Conservation (phyloP, 352 stramenopile genomes). For the Pythium chondricola region DNA sequence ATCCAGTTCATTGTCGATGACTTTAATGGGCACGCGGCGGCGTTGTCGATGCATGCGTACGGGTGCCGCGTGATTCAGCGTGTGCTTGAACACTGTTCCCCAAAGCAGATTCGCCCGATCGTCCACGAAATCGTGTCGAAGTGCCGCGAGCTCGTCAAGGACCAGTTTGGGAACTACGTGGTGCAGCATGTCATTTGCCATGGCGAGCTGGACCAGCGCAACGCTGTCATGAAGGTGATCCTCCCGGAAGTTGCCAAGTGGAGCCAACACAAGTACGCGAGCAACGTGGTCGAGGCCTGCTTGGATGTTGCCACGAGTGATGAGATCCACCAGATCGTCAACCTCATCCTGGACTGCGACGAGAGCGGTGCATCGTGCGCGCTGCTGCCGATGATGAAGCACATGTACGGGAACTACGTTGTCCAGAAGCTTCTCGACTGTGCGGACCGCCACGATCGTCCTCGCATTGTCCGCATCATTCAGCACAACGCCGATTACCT, state of each 20-base stretch:
- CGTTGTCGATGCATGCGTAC: conserved; percentile 95
- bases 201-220: conserved; percentile 76
- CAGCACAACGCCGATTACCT: conserved; percentile 87
- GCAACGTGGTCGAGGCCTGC: conserved; percentile 95
- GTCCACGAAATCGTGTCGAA: conserved; percentile 92
- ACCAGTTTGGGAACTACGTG: conserved; percentile 99
- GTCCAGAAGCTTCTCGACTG: conserved; percentile 95
- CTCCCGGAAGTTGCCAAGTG: conserved; percentile 85
- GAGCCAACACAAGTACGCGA: conserved; percentile 94
- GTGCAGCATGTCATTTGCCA: conserved; percentile 98
- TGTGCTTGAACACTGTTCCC: conserved; percentile 94
- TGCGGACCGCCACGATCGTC: conserved; percentile 74
- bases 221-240: conserved; percentile 82
- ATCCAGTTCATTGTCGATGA: conserved; percentile 98
- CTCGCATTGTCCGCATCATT: conserved; percentile 89
- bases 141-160: conserved; percentile 84
- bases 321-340: conserved; percentile 76
- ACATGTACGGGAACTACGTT: conserved; percentile 96
- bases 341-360: conserved; percentile 73
- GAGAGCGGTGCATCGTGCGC: conserved; percentile 62
- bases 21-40: conserved; percentile 89
- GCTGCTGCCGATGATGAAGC: conserved; percentile 93
- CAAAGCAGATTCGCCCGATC: conserved; percentile 88
- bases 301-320: conserved; percentile 82
- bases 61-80: conserved; percentile 97